Evolutionary conservation across 345 rosid species (phyloP).

Genomic region (Mercurialis annua): DNA sequence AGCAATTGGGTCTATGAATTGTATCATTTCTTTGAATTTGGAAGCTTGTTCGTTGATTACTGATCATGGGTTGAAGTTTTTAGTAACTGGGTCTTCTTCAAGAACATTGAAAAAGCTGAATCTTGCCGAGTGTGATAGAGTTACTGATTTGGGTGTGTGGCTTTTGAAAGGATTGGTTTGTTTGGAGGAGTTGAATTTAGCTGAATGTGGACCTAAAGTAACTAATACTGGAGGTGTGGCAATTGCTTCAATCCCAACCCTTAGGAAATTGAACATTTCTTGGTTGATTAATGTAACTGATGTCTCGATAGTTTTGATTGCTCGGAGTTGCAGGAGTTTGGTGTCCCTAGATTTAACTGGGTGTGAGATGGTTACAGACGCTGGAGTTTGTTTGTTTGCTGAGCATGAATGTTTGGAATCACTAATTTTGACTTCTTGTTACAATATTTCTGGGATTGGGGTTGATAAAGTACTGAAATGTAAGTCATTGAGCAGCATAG

Average conservation of each 20-base stretch:
- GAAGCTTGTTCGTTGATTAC: conserved; percentile 39
- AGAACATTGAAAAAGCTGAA: conserved; percentile 34
- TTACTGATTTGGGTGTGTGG: conserved; percentile 39
- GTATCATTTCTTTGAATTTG: conserved; percentile 33
- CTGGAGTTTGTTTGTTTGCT: conserved; percentile 33
- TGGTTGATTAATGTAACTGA: conserved; percentile 49
- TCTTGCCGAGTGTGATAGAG: conserved; percentile 38
- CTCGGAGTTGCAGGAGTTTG: conserved; percentile 33
- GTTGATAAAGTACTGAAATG: conserved; percentile 26
- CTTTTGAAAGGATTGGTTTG: conserved; percentile 29
- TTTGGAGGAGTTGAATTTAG: conserved; percentile 47
- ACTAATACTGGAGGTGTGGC: conserved; percentile 36
- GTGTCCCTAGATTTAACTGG: conserved; percentile 39
- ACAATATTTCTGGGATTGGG: conserved; percentile 21
- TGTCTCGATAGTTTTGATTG: conserved; percentile 29
- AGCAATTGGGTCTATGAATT: conserved; percentile 23
- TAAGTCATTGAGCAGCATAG: conserved; percentile 27
- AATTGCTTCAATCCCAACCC: conserved; percentile 29
- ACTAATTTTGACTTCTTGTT: conserved; percentile 34
- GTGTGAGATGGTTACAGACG: conserved; percentile 38
- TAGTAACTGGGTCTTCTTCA: conserved; percentile 34
- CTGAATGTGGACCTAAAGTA: conserved; percentile 44
- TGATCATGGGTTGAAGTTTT: conserved; percentile 30
- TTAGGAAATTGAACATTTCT: conserved; percentile 36
- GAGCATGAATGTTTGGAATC: conserved; percentile 29